Percentiles rank a stretch among this genome's conserved stretches.
Conservation (phyloP, 768 basidiomycete genomes). For the Ramaria rubella region DNA sequence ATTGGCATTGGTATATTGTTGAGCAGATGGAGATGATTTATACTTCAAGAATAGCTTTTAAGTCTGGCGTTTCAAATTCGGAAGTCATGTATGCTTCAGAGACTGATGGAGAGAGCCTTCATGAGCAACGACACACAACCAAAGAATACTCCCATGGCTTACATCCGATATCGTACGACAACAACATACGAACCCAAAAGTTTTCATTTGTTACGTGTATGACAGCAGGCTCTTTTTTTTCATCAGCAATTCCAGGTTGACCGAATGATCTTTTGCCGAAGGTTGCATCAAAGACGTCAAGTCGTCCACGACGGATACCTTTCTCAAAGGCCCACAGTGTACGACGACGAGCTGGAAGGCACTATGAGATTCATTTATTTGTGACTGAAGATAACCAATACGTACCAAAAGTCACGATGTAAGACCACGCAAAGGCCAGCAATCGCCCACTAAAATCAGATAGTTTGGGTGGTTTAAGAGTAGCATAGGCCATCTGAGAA, state of each 20-base stretch:
- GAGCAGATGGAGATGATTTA: not conserved
- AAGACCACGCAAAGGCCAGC: no score
- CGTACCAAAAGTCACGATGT: no score
- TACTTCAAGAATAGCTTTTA: constrained; percentile 57
- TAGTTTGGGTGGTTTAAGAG: no score
- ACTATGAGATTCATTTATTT: no score
- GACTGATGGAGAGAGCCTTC: constrained; percentile 60
- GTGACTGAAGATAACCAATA: no score
- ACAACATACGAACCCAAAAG: not conserved
- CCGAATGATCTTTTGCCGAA: not conserved
- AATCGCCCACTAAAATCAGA: no score
- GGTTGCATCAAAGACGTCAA: not conserved
- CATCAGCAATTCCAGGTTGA: not conserved
- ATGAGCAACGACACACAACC: constrained; percentile 36
- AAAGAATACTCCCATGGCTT: not conserved
- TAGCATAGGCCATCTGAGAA: no score
- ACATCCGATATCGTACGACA: not conserved
- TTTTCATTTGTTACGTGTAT: not conserved
- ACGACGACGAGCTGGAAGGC: no score
- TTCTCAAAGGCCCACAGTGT: no score
- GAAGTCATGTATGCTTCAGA: constrained; percentile 75
- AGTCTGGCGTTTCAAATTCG: constrained; percentile 59
- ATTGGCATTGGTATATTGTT: not conserved
- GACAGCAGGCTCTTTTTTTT: not conserved
- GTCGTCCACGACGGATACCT: not conserved